These are phyloP conservation scores for Blastomyces emzantsi DNA, from an alignment of 2,329 filamentous ascomycete species.

Conservation along the genomic window DNA sequence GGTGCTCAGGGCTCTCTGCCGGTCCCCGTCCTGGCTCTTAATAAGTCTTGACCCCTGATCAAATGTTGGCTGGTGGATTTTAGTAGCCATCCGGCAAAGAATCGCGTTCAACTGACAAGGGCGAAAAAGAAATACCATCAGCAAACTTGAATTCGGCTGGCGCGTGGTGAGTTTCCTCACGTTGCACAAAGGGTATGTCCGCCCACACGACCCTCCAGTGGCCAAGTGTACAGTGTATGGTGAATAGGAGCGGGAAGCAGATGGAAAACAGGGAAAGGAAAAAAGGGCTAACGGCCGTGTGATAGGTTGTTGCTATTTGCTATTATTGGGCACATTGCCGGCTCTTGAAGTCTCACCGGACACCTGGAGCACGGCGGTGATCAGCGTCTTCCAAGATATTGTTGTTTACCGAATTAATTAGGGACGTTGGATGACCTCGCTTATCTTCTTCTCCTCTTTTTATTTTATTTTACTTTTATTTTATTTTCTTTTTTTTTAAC, in stretches of 20 bases:
- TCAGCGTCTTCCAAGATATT: neutral
- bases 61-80: neutral
- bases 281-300: neutral
- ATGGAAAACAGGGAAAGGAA: neutral
- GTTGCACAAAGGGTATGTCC: neutral
- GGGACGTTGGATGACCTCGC: neutral
- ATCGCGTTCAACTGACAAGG: neutral
- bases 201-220: neutral
- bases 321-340: neutral
- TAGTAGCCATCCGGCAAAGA: neutral
- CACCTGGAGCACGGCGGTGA: neutral
- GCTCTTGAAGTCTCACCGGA: neutral
- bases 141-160: neutral
- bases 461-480: neutral
- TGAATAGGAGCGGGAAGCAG: neutral
- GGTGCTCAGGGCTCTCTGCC: neutral
- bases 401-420: neutral
- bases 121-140: neutral
- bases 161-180: neutral
- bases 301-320: neutral
- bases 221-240: neutral
- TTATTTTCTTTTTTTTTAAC: neutral
- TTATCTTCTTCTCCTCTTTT: neutral
- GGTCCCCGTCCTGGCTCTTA: neutral
- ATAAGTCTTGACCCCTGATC: neutral